Base-by-base conservation (phyloP, 1,284 basidiomycete genomes). In the Pseudomicrostroma phylloplanum region DNA sequence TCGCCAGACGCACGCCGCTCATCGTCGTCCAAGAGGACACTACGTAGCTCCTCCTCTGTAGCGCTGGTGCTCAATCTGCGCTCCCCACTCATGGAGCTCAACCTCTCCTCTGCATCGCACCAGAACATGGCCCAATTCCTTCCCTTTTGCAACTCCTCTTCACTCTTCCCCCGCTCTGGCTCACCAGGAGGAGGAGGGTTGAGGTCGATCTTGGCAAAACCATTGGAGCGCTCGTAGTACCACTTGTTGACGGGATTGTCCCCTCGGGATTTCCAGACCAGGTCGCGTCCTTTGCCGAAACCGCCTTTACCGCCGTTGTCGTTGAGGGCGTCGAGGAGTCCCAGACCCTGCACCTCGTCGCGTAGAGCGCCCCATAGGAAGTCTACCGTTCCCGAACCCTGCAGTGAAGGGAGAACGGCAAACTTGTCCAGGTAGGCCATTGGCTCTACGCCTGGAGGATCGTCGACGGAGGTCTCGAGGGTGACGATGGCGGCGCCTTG, bases 391-490 rank as follows among this genome's bases (percentile, higher is more conserved):
- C 96, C 96, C 76, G 96, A 93, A 17, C 96, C 96, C 80, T 98
- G 96, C 79, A 97, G 86, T 63, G 84, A 87, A 0, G 96, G 96
- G 53, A 94, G 83, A 48, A 99, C 92, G 15, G 93, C 94, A 80
- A 99, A 99, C 81, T 99, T 99, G 85, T 99, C 96, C 58, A 99
- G 85, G 80, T 99, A 99, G 15, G 90, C 88, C 65, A 98, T 89
- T 0, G 81, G 73, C 25, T 70, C 64, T 1, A 60, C 67, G 6
- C 55, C 43, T 1, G 61, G 59, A 23, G 66, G 69, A 23, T 77
- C 71, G 46, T 68, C 69, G 0, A 72, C 66, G 30, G 70, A 67
- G 36, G 79, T 82, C 79, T 98, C 94, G 67, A 86, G 87, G 17
- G 96, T 99, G 60, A 96, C 92, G 69, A 99, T 87, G 3, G 94